Conservation (phyloP, 75 land plant species). For the Selaginella moellendorffii region DNA sequence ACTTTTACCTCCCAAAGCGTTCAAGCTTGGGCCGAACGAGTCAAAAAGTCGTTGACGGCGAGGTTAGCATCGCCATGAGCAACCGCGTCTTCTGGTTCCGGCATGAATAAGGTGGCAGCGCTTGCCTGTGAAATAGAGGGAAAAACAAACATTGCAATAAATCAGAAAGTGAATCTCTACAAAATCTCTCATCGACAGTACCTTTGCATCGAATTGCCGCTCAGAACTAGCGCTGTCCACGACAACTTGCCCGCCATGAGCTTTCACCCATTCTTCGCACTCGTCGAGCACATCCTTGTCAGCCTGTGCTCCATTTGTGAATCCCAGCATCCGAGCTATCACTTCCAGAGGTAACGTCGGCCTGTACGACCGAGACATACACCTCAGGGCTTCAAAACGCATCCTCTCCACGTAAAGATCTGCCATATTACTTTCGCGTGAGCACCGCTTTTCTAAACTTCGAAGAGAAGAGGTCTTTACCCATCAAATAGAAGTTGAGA, state of each 20-base stretch:
- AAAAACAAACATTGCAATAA: too few species aligned
- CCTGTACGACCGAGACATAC: conserved; percentile 90
- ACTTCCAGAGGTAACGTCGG: conserved; percentile 63
- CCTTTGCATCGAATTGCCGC: conserved; percentile 74
- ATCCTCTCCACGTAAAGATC: conserved; percentile 84
- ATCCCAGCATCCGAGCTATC: conserved; percentile 58
- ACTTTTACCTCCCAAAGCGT: too few species aligned
- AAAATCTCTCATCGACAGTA: conserved; percentile 10
- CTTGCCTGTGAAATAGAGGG: conserved; percentile 32
- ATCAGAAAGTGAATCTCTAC: too few species aligned
- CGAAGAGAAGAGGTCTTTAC: conserved; percentile 19
- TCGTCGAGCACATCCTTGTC: conserved; percentile 58
- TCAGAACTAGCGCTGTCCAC: conserved; percentile 42
- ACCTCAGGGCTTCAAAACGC: conserved; percentile 74
- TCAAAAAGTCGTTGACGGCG: conserved; percentile 84
- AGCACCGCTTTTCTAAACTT: conserved; percentile 6
- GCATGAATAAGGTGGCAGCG: conserved; percentile 71
- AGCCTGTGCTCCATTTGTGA: conserved; percentile 16
- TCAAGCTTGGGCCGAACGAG: conserved; percentile 20
- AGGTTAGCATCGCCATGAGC: conserved; percentile 93
- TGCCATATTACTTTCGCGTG: conserved; percentile 50
- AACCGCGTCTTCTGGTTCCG: conserved; percentile 95
- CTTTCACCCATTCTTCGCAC: conserved; percentile 89
- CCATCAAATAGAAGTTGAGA: conserved; percentile 77
- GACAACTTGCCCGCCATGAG: conserved; percentile 60